Conservation (phyloP, 2,329 filamentous ascomycete species). For the Didymella keratinophila region DNA sequence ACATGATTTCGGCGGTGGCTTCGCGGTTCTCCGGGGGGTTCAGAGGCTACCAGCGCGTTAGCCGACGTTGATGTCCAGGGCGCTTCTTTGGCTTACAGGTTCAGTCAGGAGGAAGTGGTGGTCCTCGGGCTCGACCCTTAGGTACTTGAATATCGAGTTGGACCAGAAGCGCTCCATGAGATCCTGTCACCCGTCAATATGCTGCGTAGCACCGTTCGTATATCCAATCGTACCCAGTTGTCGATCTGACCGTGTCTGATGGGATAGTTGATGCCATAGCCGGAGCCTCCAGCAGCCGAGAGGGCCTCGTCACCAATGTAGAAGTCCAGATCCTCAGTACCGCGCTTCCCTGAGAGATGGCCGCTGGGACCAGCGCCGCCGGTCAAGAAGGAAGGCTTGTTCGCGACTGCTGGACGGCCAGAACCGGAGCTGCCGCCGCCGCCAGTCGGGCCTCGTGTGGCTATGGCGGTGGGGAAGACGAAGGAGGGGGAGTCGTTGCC, state of each 20-base stretch:
- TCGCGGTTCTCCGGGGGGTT: constrained; percentile 99
- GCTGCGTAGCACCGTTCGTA: not conserved
- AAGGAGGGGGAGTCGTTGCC: constrained; percentile 99
- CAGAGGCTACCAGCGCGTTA: constrained; percentile 71
- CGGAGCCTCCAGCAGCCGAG: constrained; percentile 80
- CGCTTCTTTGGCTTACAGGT: constrained; percentile 70
- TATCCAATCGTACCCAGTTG: constrained; percentile 77
- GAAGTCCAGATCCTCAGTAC: constrained; percentile 97
- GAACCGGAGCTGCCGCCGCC: constrained; percentile 79
- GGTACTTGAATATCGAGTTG: constrained; percentile 99
- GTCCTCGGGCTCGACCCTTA: constrained; percentile 96
- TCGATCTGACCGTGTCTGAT: constrained; percentile 98
- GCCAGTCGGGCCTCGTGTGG: constrained; percentile 81
- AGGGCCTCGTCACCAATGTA: constrained; percentile 98
- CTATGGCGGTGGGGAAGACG: constrained; percentile 98
- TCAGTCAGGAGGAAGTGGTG: constrained; percentile 98
- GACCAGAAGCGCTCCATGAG: constrained; percentile 99
- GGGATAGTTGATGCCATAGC: constrained; percentile 96
- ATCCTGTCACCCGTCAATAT: constrained; percentile 65
- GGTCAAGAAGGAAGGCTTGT: constrained; percentile 94
- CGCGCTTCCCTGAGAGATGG: constrained; percentile 88
- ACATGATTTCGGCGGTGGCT: constrained; percentile 99
- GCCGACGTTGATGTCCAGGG: not conserved
- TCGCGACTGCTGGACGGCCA: constrained; percentile 86
- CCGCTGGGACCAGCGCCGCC: constrained; percentile 84